A percentile compares a stretch with the other conserved stretches of the same genome.
Evolutionary conservation across 495 filamentous ascomycete genomes (phyloP).

Genomic region (Podospora anserina): DNA sequence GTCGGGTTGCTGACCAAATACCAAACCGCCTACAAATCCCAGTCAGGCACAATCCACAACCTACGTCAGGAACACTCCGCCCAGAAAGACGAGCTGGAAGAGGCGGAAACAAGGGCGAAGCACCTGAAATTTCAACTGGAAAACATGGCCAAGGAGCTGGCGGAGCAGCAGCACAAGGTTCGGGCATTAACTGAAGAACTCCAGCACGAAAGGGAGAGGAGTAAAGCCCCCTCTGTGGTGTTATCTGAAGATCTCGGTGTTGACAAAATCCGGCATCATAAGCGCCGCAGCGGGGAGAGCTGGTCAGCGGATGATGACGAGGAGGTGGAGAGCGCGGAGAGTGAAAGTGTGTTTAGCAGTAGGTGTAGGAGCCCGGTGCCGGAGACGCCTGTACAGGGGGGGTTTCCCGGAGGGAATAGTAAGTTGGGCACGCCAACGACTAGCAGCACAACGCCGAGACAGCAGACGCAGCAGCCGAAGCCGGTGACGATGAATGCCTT

Average conservation of each 20-base stretch:
- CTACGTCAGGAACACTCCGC: conserved; percentile 60
- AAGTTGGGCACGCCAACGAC: conserved; percentile 13
- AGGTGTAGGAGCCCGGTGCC: conserved; percentile 50
- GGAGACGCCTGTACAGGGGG: not conserved
- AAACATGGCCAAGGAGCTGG: conserved; percentile 66
- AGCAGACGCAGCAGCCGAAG: conserved; percentile 12
- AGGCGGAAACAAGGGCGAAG: conserved; percentile 62
- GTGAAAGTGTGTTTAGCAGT: conserved; percentile 60
- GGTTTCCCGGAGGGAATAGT: not conserved
- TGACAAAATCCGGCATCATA: conserved; percentile 50
- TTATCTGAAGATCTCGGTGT: conserved; percentile 52
- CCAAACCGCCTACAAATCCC: conserved; percentile 68
- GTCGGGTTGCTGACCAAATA: conserved; percentile 59
- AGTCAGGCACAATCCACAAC: conserved; percentile 57
- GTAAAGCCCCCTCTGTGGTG: conserved; percentile 25
- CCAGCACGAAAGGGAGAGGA: conserved; percentile 47
- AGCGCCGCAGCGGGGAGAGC: conserved; percentile 47
- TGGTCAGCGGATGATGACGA: conserved; percentile 45
- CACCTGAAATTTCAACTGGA: conserved; percentile 73
- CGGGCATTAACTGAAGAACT: conserved; percentile 61
- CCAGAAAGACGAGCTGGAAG: conserved; percentile 68
- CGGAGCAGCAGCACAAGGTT: conserved; percentile 54
- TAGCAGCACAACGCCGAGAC: conserved; percentile 12
- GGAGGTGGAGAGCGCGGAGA: conserved; percentile 54
- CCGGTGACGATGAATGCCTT: conserved; percentile 41